phyloP scores from a whole-genome alignment of 2,329 filamentous ascomycete genomes.

The Colletotrichum sp. region DNA sequence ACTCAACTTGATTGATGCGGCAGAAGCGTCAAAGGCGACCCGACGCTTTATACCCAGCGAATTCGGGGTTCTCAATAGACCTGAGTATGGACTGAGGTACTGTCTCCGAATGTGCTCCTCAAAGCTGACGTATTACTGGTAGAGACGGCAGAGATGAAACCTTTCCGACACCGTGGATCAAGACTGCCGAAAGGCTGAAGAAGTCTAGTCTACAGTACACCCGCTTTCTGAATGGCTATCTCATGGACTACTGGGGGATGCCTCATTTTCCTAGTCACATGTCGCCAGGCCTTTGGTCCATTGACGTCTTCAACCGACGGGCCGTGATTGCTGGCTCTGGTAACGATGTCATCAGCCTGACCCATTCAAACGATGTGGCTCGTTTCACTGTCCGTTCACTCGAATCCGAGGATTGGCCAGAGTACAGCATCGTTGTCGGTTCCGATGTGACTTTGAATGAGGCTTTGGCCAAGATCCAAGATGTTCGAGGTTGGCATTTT shows the following conservation, averaged over 20 bases:
- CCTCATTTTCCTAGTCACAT: conserved; percentile 42
- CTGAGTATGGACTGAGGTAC: neutral
- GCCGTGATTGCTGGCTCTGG: conserved; percentile 57
- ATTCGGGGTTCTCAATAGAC: conserved; percentile 35
- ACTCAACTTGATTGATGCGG: conserved; percentile 47
- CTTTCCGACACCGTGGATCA: neutral
- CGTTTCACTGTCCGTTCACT: conserved; percentile 46
- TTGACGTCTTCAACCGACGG: conserved; percentile 46
- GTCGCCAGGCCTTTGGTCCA: conserved; percentile 38
- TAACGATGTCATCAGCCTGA: conserved; percentile 46
- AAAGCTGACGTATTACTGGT: neutral
- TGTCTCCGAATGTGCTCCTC: neutral
- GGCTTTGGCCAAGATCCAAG: conserved; percentile 37
- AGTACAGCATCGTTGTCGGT: conserved; percentile 37
- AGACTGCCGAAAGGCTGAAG: conserved; percentile 23
- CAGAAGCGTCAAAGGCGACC: conserved; percentile 39
- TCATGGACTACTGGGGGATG: conserved; percentile 50
- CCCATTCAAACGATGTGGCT: conserved; percentile 53
- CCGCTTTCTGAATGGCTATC: conserved; percentile 42
- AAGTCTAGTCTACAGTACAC: conserved; percentile 40
- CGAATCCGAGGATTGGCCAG: conserved; percentile 46
- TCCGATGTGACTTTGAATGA: conserved; percentile 49
- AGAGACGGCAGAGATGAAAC: neutral
- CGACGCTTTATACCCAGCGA: conserved; percentile 48
- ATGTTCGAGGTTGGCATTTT: neutral